These are phyloP conservation scores for Saturnispora sanitii DNA, from an alignment of 805 yeast genomes.

Conservation along the genomic window DNA sequence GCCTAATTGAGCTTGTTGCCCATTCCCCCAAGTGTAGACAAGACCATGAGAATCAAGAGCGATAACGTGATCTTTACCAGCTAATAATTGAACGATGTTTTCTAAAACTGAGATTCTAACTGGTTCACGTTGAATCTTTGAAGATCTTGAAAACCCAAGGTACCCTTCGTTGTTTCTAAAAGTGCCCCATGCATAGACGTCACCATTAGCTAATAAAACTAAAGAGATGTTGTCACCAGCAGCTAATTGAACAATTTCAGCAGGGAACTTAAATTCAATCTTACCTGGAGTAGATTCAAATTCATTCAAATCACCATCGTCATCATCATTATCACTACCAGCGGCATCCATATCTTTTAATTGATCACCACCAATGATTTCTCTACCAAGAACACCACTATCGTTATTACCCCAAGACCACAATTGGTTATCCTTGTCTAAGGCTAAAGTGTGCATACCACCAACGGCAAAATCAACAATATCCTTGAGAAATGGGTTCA, in stretches of 20 bases:
- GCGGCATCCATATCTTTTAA: slow-evolving; percentile 57
- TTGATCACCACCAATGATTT: slow-evolving; percentile 55
- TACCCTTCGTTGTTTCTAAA: slow-evolving; percentile 90
- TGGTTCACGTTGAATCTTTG: slow-evolving; percentile 59
- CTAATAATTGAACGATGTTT: slow-evolving; percentile 71
- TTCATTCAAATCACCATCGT: slow-evolving; percentile 80
- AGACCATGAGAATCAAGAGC: slow-evolving; percentile 78
- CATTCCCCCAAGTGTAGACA: slow-evolving; percentile 96
- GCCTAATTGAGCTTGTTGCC: slow-evolving; percentile 88
- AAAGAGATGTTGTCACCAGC: slow-evolving; percentile 92
- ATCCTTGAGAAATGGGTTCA: slow-evolving; percentile 66
- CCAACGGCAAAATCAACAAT: slow-evolving; percentile 88
- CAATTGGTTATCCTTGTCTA: slow-evolving; percentile 64
- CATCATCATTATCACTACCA: slow-evolving; percentile 46
- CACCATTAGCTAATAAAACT: slow-evolving; percentile 68
- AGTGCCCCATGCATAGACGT: slow-evolving; percentile 96
- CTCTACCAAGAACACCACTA: slow-evolving; percentile 83
- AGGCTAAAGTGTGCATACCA: slow-evolving; percentile 87
- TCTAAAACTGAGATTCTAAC: slow-evolving; percentile 48
- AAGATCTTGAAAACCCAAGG: slow-evolving; percentile 66
- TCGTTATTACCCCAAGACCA: slow-evolving; percentile 99
- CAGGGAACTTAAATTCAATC: slow-evolving; percentile 55
- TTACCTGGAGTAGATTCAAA: slow-evolving; percentile 80
- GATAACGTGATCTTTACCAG: slow-evolving; percentile 87
- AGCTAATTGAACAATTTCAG: slow-evolving; percentile 63